These are phyloP conservation scores for Epichloe coenophiala DNA, from an alignment of 2,329 filamentous ascomycete species.

Conservation along the genomic window DNA sequence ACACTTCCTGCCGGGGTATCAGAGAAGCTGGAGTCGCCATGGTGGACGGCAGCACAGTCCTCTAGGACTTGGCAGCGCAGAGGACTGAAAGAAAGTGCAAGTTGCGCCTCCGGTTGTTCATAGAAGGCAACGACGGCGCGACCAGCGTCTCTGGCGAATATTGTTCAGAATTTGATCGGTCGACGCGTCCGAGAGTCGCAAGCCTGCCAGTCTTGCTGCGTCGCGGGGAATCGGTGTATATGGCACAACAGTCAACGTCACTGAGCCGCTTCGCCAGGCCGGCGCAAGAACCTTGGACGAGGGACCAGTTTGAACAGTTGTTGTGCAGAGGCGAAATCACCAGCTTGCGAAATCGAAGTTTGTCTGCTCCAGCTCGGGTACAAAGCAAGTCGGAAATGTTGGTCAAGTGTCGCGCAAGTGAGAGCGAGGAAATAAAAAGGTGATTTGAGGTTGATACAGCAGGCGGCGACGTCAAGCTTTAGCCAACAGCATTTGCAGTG, in stretches of 20 bases:
- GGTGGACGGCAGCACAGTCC: neutral
- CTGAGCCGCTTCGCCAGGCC: neutral
- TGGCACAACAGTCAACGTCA: neutral
- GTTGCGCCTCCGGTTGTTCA: conserved; percentile 2
- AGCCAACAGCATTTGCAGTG: neutral
- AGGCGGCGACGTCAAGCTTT: neutral
- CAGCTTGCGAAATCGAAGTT: neutral
- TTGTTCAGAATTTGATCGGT: neutral
- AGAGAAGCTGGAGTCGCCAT: conserved; percentile 15
- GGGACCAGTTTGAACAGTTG: neutral
- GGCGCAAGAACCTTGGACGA: neutral
- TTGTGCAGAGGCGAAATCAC: neutral
- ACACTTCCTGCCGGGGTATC: conserved; percentile 28
- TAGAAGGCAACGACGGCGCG: conserved; percentile 2
- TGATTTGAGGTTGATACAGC: neutral
- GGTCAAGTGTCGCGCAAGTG: neutral
- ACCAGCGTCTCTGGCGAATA: neutral
- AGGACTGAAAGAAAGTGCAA: neutral
- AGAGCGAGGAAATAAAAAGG: neutral
- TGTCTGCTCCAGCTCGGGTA: neutral
- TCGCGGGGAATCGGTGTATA: neutral
- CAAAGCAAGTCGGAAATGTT: neutral
- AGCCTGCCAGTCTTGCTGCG: neutral
- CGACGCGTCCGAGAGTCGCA: neutral
- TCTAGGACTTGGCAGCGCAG: neutral